Evolutionary conservation across 2,329 filamentous ascomycete genomes (phyloP).

Genomic region (Erysiphe pulchra): DNA sequence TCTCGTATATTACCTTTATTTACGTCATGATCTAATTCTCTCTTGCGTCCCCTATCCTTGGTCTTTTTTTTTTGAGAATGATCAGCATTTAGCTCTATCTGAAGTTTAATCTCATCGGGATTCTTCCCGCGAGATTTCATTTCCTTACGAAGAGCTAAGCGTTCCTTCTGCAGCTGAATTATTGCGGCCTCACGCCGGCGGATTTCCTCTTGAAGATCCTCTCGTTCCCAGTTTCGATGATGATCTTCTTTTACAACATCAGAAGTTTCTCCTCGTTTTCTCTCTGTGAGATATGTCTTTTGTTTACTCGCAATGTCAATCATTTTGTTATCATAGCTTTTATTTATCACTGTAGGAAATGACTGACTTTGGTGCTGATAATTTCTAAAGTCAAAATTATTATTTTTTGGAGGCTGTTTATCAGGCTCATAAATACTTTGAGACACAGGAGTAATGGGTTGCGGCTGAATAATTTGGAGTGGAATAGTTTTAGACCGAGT

Average conservation of each 20-base stretch:
- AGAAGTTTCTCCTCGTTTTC: not conserved
- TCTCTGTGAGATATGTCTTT: too few species aligned
- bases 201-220: constrained; percentile 1
- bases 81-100: not conserved
- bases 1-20: constrained; percentile 8
- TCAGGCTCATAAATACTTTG: constrained; percentile 35
- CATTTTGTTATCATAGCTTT: too few species aligned
- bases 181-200: constrained; percentile 1
- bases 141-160: constrained; percentile 4
- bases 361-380: too few species aligned
- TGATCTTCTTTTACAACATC: constrained; percentile 1
- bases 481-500: constrained; percentile 31
- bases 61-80: constrained; percentile 1
- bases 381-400: too few species aligned
- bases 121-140: not conserved
- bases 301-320: too few species aligned
- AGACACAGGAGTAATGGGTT: constrained; percentile 50
- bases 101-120: not conserved
- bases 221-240: not conserved
- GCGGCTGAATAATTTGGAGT: constrained; percentile 60
- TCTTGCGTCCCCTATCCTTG: constrained; percentile 4
- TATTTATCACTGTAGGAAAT: too few species aligned
- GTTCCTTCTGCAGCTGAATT: not conserved
- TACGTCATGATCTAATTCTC: constrained; percentile 7
- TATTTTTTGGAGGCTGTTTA: constrained; percentile 9